Evolutionary conservation across 176 grass and related monocot genomes (phyloP).

Genomic region (Musa itinerans): DNA sequence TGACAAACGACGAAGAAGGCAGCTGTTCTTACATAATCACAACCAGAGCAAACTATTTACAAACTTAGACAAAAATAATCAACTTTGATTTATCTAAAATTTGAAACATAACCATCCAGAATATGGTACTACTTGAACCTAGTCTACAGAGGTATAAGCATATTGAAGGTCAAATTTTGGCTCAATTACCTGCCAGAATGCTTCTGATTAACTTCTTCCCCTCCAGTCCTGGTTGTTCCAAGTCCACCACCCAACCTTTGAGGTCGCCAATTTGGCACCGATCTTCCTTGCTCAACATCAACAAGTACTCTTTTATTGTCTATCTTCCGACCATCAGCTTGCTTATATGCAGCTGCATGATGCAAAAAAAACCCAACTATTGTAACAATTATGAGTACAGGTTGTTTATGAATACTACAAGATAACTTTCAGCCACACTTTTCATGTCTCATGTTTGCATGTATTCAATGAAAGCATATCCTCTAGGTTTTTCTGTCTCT

Average conservation of each 20-base stretch:
- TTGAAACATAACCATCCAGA: no score
- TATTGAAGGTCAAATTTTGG: no score
- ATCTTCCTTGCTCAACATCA: slow-evolving; percentile 95
- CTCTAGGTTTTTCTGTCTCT: slow-evolving; percentile 69
- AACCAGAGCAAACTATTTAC: no score
- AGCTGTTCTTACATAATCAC: no score
- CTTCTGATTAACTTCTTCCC: slow-evolving; percentile 38
- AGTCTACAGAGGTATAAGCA: no score
- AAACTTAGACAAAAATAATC: no score
- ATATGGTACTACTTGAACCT: no score
- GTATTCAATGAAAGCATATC: slow-evolving; percentile 89
- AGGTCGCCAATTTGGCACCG: slow-evolving; percentile 87
- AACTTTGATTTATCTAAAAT: no score
- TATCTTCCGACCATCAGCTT: slow-evolving; percentile 78
- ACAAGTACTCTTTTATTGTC: slow-evolving; percentile 67
- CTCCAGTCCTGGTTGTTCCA: slow-evolving; percentile 79
- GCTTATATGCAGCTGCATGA: slow-evolving; percentile 72
- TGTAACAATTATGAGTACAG: background rate
- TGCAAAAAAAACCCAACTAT: slow-evolving; percentile 12
- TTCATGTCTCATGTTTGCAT: slow-evolving; percentile 91
- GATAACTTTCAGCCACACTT: slow-evolving; percentile 33
- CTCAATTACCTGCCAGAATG: slow-evolving; percentile 5
- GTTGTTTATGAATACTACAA: background rate
- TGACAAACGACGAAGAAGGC: no score
- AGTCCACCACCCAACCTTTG: slow-evolving; percentile 94